Percentiles rank a stretch among this genome's conserved stretches.
Conservation (phyloP, 2,329 filamentous ascomycete genomes). For the Pyricularia pennisetigena region DNA sequence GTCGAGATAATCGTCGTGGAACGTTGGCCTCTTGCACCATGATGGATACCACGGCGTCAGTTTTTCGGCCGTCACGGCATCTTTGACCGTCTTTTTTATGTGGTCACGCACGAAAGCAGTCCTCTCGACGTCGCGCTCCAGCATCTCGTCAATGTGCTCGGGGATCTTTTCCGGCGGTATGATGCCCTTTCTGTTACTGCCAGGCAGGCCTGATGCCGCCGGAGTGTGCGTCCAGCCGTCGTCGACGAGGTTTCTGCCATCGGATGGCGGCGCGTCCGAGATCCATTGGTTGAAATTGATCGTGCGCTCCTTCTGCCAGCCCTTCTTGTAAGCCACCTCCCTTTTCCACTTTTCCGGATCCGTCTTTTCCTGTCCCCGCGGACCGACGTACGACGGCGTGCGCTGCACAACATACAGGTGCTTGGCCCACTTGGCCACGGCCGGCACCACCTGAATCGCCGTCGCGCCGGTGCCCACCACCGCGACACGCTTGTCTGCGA, state of each 20-base stretch:
- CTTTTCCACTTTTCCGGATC: conserved; percentile 15
- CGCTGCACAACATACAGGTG: conserved; percentile 47
- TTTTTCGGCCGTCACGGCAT: conserved; percentile 36
- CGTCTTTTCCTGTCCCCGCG: conserved; percentile 20
- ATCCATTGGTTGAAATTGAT: conserved; percentile 31
- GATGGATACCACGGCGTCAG: conserved; percentile 50
- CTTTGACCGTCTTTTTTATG: conserved; percentile 37
- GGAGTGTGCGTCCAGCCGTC: conserved; percentile 35
- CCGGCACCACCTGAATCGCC: conserved; percentile 32
- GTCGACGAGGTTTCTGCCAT: conserved; percentile 30
- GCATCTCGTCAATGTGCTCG: background rate
- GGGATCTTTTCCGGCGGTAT: background rate
- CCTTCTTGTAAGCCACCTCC: conserved; percentile 12
- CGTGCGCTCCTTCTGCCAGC: conserved; percentile 40
- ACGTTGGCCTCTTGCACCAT: conserved; percentile 55
- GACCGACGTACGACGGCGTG: conserved; percentile 37
- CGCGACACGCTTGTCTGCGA: conserved; percentile 35
- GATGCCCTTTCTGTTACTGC: background rate
- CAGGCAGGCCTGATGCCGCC: conserved; percentile 14
- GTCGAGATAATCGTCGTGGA: conserved; percentile 49
- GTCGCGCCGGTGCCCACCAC: conserved; percentile 42
- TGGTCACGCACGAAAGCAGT: conserved; percentile 22
- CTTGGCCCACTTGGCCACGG: conserved; percentile 35
- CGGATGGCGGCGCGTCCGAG: conserved; percentile 18
- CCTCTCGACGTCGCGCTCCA: background rate